Evolutionary conservation across 495 filamentous ascomycete genomes (phyloP).

Genomic region (Platismatia glauca): DNA sequence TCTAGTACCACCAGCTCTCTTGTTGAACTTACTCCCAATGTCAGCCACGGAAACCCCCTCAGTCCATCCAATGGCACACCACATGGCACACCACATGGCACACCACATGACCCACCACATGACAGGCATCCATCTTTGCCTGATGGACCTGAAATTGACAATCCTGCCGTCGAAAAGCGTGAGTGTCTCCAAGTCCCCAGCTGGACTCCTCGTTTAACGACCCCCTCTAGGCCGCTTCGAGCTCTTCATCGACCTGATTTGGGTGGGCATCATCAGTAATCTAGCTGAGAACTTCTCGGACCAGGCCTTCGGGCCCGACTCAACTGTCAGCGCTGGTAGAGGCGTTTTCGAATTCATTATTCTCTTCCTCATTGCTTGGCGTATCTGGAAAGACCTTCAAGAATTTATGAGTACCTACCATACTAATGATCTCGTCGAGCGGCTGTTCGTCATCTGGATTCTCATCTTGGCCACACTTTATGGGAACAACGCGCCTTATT

Average conservation of each 20-base stretch:
- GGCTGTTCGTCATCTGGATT: slow-evolving; percentile 39
- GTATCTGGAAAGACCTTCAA: slow-evolving; percentile 40
- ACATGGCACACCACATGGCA: background rate
- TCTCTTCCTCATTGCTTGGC: slow-evolving; percentile 39
- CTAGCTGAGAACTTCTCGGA: slow-evolving; percentile 38
- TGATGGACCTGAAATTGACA: background rate
- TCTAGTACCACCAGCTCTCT: background rate
- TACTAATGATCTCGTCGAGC: slow-evolving; percentile 41
- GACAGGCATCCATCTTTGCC: background rate
- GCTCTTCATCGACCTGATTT: slow-evolving; percentile 43
- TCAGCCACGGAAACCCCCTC: too few species aligned
- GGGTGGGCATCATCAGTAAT: slow-evolving; percentile 38
- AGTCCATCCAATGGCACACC: too few species aligned
- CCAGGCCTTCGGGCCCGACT: slow-evolving; percentile 36
- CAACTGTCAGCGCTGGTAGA: background rate
- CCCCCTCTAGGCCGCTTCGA: slow-evolving; percentile 34
- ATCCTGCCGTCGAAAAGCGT: background rate
- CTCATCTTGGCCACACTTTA: slow-evolving; percentile 40
- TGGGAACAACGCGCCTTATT: slow-evolving; percentile 39
- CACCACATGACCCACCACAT: background rate
- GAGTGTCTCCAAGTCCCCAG: background rate
- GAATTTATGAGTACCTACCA: slow-evolving; percentile 44
- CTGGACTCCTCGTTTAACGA: too few species aligned
- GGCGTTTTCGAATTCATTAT: slow-evolving; percentile 19
- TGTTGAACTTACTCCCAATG: background rate